Evolutionary conservation across 176 grass and related monocot genomes (phyloP), one percentile per base, ranked within the genome.

Genomic region (Ensete ventricosum): DNA sequence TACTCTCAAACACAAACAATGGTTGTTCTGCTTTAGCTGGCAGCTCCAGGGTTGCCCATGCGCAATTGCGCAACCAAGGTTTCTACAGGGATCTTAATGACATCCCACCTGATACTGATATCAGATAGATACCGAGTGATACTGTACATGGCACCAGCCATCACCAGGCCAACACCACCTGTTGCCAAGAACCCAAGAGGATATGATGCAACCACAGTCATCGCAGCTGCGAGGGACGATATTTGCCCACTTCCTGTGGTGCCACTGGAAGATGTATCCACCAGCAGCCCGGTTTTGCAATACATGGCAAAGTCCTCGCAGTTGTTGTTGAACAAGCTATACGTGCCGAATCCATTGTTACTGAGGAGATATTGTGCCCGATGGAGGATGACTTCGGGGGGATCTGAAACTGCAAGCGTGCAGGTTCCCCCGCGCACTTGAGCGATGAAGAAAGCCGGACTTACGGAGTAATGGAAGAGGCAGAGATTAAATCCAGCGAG

Each of bases 221-320:
- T 55, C 0, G 84, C 88, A 53, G 88, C 88, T 0, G 77, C 74
- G 54, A 96, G 16, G 1, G 92, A 96, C 8, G 80, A 81, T 2
- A 96, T 73, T 81, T 96, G 93, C 48, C 93, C 93, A n/a, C 93
- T 96, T 27, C 86, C 78, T 43, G 34, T 43, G 11, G 87, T 89
- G 9, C 90, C 87, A 1, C 87, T 90, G 62, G 81, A 89, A 57
- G 59, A 21, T 0, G 92, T 91, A 73, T 85, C 81, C 4, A 92
- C 81, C 2, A 96, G 85, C 60, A 96, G 79, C 1, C 90, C 85
- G 0, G 93, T 96, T 81, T 96, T 96, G 81, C 89, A 96, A 72
- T 92, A 96, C 52, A 96, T 92, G 0, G 93, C 89, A 4, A 96
- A 96, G 76, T 92, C 93, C 83, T 96, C 93, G 0, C 93, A 96